Evolutionary conservation across 2,329 filamentous ascomycete species (phyloP).

Genomic region (Cladobotryum mycophilum): DNA sequence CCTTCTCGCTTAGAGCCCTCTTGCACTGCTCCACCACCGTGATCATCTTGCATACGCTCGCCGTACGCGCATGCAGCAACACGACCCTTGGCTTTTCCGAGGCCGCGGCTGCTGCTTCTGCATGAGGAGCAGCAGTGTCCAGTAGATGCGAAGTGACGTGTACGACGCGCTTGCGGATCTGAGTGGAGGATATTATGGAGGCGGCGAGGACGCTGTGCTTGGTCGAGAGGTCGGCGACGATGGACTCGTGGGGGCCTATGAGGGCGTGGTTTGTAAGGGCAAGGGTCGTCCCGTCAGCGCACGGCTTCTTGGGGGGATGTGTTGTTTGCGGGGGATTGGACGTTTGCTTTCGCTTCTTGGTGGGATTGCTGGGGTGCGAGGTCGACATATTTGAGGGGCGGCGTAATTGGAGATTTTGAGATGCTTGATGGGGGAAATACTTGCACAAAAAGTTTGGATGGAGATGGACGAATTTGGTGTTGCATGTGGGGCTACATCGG

Average conservation of each 20-base stretch:
- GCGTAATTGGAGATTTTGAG: slow-evolving; percentile 1
- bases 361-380: background rate
- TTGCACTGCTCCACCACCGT: slow-evolving; percentile 62
- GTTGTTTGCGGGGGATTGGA: background rate
- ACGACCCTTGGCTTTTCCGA: slow-evolving; percentile 26
- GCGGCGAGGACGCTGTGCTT: slow-evolving; percentile 46
- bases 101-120: background rate
- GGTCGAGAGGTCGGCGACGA: slow-evolving; percentile 37
- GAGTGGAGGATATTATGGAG: slow-evolving; percentile 54
- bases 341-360: slow-evolving; percentile 11
- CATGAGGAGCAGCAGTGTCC: slow-evolving; percentile 14
- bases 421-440: slow-evolving; percentile 1
- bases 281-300: slow-evolving; percentile 3
- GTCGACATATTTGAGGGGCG: slow-evolving; percentile 9
- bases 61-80: slow-evolving; percentile 45
- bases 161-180: slow-evolving; percentile 50
- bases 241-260: slow-evolving; percentile 33
- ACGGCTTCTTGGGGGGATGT: slow-evolving; percentile 8
- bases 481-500: slow-evolving; percentile 2
- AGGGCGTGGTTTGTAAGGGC: slow-evolving; percentile 17
- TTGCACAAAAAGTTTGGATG: slow-evolving; percentile 4
- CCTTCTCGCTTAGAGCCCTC: slow-evolving; percentile 43
- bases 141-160: slow-evolving; percentile 40
- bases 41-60: slow-evolving; percentile 58
- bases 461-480: slow-evolving; percentile 3